phyloP scores from a whole-genome alignment of 805 yeast species.

The Candida ipomoeae region DNA sequence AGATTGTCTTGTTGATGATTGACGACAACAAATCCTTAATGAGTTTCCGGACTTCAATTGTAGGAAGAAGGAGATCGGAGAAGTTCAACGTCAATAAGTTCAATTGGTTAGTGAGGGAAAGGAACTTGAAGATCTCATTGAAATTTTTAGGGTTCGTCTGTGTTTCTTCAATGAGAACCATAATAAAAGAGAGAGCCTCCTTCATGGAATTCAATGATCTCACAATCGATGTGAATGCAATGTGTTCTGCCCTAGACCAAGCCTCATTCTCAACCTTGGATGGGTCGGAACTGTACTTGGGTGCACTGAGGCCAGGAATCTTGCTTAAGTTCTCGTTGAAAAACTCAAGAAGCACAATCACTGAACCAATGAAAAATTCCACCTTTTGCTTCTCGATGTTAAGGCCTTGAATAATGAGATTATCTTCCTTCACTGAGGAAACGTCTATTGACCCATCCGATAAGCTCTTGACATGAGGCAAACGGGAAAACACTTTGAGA shows the following conservation, averaged over 20 bases:
- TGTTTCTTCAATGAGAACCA: conserved; percentile 74
- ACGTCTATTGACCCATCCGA: conserved; percentile 34
- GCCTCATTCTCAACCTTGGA: conserved; percentile 55
- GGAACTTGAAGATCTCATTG: conserved; percentile 63
- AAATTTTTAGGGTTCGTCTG: conserved; percentile 42
- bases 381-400: conserved; percentile 48
- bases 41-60: conserved; percentile 54
- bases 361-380: conserved; percentile 68
- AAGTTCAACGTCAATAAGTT: conserved; percentile 65
- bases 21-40: conserved; percentile 86
- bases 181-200: conserved; percentile 85
- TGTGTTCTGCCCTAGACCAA: conserved; percentile 83
- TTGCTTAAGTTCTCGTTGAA: conserved; percentile 60
- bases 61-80: conserved; percentile 73
- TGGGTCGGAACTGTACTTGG: conserved; percentile 49
- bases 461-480: conserved; percentile 38
- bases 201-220: conserved; percentile 73
- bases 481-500: conserved; percentile 55
- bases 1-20: conserved; percentile 80
- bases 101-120: conserved; percentile 63
- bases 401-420: conserved; percentile 41
- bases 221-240: conserved; percentile 75
- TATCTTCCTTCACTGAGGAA: conserved; percentile 41
- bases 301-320: conserved; percentile 60
- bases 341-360: conserved; percentile 64